Percentiles rank a stretch among this genome's conserved stretches.
Conservation (phyloP, 441 rosid species). For the Corymbia calophylla region DNA sequence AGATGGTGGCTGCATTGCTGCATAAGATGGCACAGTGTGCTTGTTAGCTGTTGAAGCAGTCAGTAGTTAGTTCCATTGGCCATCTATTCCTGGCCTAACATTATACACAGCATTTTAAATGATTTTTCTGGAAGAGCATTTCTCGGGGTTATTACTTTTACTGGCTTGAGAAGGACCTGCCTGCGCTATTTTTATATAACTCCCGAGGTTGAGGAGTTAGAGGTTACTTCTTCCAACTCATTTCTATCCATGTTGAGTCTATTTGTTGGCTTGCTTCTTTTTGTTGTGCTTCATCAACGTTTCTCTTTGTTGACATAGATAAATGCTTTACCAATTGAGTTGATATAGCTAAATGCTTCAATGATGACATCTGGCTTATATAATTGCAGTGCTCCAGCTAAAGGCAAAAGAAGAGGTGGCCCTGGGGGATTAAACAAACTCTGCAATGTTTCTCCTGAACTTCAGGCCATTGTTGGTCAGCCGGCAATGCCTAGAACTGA, state of each 20-base stretch:
- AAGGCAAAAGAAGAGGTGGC: constrained; percentile 86
- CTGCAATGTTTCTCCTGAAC: constrained; percentile 89
- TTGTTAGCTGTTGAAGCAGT: background rate
- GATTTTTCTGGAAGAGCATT: background rate
- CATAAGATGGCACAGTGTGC: background rate
- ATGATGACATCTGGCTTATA: background rate
- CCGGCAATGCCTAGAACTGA: constrained; percentile 94
- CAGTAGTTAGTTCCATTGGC: background rate
- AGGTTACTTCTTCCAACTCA: background rate
- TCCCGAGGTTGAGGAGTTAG: background rate
- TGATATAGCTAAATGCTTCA: background rate
- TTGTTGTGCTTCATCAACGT: background rate
- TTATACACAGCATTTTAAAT: background rate
- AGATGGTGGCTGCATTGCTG: background rate
- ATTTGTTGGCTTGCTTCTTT: background rate
- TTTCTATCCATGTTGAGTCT: background rate
- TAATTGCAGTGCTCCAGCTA: constrained; percentile 52
- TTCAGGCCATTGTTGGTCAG: constrained; percentile 84
- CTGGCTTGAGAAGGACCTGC: background rate
- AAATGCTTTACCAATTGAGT: background rate
- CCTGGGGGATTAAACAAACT: constrained; percentile 91
- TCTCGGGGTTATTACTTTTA: background rate
- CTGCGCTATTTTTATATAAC: background rate
- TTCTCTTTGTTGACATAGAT: background rate
- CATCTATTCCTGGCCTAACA: background rate